Evolutionary conservation across 2,329 filamentous ascomycete genomes (phyloP), one percentile per base, ranked within the genome.

Genomic region (Curvularia sp.): DNA sequence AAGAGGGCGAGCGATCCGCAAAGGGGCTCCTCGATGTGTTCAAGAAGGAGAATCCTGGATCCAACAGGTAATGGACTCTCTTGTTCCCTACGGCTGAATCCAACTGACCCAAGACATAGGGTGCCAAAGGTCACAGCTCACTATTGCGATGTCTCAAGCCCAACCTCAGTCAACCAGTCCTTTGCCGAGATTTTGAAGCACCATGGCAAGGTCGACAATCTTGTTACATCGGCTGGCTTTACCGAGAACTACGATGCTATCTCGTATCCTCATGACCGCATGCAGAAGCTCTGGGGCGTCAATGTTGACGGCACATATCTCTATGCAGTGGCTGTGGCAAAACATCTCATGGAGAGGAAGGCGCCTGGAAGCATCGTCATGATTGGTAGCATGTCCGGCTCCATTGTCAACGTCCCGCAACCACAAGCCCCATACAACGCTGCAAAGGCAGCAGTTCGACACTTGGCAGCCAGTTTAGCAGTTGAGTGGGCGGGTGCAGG

Each of bases 171-270:
- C 61, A 88, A 90, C 57, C 78, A 82, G 30, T 90, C 90, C 68
- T 84, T 97, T 66, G 81, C 83, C 36, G 89, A 92, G 60, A 85
- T 94, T 65, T 75, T 94, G 49, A 76, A 81, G 48, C 79, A 85
- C 58, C 93, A 97, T 75, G 89, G 89, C 78, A 89, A 90, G 77
- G 92, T 97, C 68, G 93, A 97, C 80, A 89, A 92, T 78, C 85
- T 98, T 25, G 93, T 98, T 70, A 97, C 94, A 25, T 96, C 92
- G n/a, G 94, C 94, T 49, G 94, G 94, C 45, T 97, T 98, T 81
- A 95, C 92, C 13, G 94, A 97, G 82, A 97, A 97, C 82, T 96
- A 93, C 73, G 90, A 96, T 71, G 94, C 94, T 46, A 90, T 93
- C 71, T 88, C 89, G 67, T 98, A 98, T 80, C 93, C 93, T 0